phyloP scores from a whole-genome alignment of 441 rosid genomes.

The Bruguiera hainesii region DNA sequence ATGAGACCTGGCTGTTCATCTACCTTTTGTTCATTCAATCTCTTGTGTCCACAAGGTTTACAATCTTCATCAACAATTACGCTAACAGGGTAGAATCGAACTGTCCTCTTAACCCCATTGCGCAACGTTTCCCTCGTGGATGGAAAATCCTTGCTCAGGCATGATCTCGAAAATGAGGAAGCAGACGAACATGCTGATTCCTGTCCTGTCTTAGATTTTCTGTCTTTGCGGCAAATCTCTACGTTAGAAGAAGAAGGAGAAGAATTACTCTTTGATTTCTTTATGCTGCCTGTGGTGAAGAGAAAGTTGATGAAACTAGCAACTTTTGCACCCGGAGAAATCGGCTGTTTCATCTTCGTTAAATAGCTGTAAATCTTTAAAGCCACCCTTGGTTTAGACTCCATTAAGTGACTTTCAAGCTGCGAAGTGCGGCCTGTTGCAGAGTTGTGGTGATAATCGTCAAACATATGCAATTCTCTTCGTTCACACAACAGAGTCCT shows the following conservation, averaged over 20 bases:
- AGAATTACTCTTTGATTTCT: constrained; percentile 41
- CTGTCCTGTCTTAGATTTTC: constrained; percentile 37
- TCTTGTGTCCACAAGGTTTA: constrained; percentile 51
- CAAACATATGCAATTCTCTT: constrained; percentile 33
- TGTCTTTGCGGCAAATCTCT: constrained; percentile 30
- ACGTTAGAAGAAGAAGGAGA: constrained; percentile 13
- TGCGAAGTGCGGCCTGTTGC: constrained; percentile 32
- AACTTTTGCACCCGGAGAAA: constrained; percentile 82
- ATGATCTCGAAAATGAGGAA: constrained; percentile 77
- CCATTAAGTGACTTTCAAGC: constrained; percentile 35
- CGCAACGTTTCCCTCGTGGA: constrained; percentile 40
- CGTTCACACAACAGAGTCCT: constrained; percentile 44
- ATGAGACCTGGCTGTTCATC: constrained; percentile 21
- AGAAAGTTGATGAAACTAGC: constrained; percentile 74
- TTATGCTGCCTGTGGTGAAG: constrained; percentile 44
- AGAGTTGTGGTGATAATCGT: constrained; percentile 36
- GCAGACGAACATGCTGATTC: constrained; percentile 62
- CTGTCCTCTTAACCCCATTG: constrained; percentile 55
- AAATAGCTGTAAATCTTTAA: constrained; percentile 47
- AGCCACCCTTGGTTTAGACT: constrained; percentile 60
- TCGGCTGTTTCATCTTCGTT: constrained; percentile 75
- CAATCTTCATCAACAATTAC: constrained; percentile 57
- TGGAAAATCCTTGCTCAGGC: constrained; percentile 56
- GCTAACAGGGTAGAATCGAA: constrained; percentile 66
- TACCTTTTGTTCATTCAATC: constrained; percentile 27